Evolutionary conservation across 495 filamentous ascomycete species (phyloP), one percentile per base, ranked within the genome.

Genomic region (Penicillium diatomitis): DNA sequence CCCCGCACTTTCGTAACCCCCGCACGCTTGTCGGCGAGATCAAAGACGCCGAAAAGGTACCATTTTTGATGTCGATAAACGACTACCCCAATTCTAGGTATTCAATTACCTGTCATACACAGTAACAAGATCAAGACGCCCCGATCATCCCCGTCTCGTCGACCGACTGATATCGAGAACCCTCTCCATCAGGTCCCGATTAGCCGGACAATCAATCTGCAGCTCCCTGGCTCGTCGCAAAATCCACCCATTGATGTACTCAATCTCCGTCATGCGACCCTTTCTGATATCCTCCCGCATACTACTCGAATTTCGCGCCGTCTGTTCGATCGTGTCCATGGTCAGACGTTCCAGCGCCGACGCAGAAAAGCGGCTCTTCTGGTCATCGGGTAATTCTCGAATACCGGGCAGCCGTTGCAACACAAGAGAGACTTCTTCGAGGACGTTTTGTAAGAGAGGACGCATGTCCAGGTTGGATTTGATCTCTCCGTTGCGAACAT

Each of bases 161-260:
- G 44, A 32, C 27, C 38, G 39, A 49, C 49, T 64, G 62, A 76
- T 80, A 47, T 70, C 78, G 45, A 74, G 69, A 11, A 83, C 71
- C 46, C 79, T 60, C 42, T 79, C 66, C 52, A 74, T 63, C 35
- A 84, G 53, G 65, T 72, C 65, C 45, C 72, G 69, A 56, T 90
- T 85, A 49, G 78, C 66, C 41, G 72, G 64, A 54, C 76, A 77
- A n/a, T 67, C 53, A 4, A 86, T 50, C 5, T 79, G 78, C 41
- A 82, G 44, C 58, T 84, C 76, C 56, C 74, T 68, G 8, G 75
- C 86, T 28, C 74, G 74, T 43, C 61, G 62, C 37, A 88, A 73
- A 28, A 90, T 69, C 68, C 80, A 91, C 7, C 86, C 87, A 66
- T 88, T 90, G 54, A 90, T 82, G 51, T 85, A 87, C 7, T 81